Evolutionary conservation across 495 filamentous ascomycete genomes (phyloP), one percentile per base, ranked within the genome.

Genomic region (Penicillium samsonianum): DNA sequence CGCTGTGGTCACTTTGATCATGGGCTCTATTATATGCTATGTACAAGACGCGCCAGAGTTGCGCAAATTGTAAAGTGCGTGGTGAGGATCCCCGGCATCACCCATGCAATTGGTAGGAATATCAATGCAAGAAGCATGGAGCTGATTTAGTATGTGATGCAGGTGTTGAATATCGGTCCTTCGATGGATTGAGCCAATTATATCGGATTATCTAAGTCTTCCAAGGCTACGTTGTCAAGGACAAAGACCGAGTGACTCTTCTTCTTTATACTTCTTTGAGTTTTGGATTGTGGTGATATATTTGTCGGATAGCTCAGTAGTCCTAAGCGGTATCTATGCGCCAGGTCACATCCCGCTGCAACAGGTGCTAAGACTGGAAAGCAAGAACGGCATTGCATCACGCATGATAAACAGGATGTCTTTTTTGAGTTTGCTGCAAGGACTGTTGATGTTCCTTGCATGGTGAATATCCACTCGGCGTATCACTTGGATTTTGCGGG

Each of bases 361-460:
- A 61, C 7, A 70, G 10, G 63, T 50, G 19, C 67, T 77, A 49
- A 73, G 73, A 25, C 64, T 58, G 16, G 67, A 67, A 14, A 10
- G 3, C 11, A 10, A 33, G 11, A 33, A 33, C 11, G 30, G 30
- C 30, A 33, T 12, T 33, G 30, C 30, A 5, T 31, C 10, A 11
- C 30, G 30, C 30, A 31, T 38, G 59, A 78, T 47, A 59, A 73
- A 22, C 25, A 69, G 70, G 22, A 75, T 83, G 64, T 76, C 17
- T 79, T 74, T 25, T 61, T 82, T 38, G 79, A 83, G 38, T 60
- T 61, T 80, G 17, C 70, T 82, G 11, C 73, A 79, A 64, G 77
- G 79, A 16, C 68, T 80, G 20, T 59, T 80, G 11, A 61, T 81
- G 2, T 71, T 76, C 43, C 59, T 82, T 17, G 79, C 78, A 10